phyloP scores from a whole-genome alignment of 208 protist species.

The Leishmania major region DNA sequence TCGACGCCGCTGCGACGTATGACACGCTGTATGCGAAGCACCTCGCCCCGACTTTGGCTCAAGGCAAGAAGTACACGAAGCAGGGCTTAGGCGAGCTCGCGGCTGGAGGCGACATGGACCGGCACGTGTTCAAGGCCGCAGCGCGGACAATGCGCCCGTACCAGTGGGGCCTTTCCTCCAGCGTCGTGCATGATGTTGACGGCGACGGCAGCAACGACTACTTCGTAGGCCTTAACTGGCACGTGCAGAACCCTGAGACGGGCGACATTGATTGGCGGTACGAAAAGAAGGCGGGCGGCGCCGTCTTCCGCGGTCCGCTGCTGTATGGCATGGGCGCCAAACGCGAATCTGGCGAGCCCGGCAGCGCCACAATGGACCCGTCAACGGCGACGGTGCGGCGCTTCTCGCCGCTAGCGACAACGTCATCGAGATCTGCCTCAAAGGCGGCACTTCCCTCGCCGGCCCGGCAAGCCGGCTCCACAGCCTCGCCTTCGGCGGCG shows the following conservation, averaged over 20 bases:
- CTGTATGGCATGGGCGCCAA: slow-evolving; percentile 74
- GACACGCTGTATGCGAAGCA: slow-evolving; percentile 64
- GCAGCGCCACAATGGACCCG: slow-evolving; percentile 59
- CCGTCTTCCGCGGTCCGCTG: slow-evolving; percentile 71
- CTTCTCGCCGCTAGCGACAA: slow-evolving; percentile 11
- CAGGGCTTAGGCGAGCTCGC: slow-evolving; percentile 67
- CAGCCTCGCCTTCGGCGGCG: neutral
- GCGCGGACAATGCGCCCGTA: slow-evolving; percentile 36
- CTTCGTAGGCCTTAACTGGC: slow-evolving; percentile 59
- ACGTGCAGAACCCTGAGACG: slow-evolving; percentile 77
- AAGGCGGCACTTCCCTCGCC: slow-evolving; percentile 9
- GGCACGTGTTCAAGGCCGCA: slow-evolving; percentile 58
- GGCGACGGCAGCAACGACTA: slow-evolving; percentile 80
- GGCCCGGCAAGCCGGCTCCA: neutral
- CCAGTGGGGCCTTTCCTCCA: slow-evolving; percentile 62
- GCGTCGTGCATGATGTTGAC: slow-evolving; percentile 73
- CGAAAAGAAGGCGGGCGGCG: slow-evolving; percentile 73
- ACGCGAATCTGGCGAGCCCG: slow-evolving; percentile 57
- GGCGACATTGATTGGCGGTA: slow-evolving; percentile 90
- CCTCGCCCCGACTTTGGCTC: slow-evolving; percentile 52
- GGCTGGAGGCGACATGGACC: slow-evolving; percentile 75
- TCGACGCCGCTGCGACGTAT: slow-evolving; percentile 75
- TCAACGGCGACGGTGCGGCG: slow-evolving; percentile 31
- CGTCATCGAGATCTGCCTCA: neutral
- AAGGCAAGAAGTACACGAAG: slow-evolving; percentile 69